Evolutionary conservation across 768 basidiomycete species (phyloP), one percentile per base, ranked within the genome.

Genomic region (Artomyces pyxidatus): DNA sequence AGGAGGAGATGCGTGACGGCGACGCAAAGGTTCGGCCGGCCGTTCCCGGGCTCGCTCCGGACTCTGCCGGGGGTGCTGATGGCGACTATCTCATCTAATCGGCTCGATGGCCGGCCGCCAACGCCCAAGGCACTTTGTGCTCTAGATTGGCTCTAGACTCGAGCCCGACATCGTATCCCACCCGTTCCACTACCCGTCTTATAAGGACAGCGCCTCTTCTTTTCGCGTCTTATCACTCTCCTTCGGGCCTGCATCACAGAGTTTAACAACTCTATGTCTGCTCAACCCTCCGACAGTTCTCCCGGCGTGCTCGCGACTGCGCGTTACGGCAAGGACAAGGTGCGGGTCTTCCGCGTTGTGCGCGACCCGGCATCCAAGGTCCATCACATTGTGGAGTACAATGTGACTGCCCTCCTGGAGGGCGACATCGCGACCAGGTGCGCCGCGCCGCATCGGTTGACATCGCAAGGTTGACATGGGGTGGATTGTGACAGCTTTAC

Each of bases 311-410:
- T 80, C 48, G 62, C 68, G 3, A 58, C 64, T 17, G 83, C 88
- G 1, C 78, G 80, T 22, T 90, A 93, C 59, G 93, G 93, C 10
- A 97, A 97, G 69, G 85, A 90, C 66, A 82, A 85, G 55, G 78
- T 98, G 14, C 78, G 91, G 21, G 85, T 98, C 37, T 77, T 90
- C 55, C 80, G 94, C 26, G 76, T 95, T 48, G 89, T 94, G 19
- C 75, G 91, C 9, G 76, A 55, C 7, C 41, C 38, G 11, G 42
- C 80, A 42, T 77, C 70, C 4, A 67, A 70, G 8, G 74, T 77
- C 68, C 86, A 93, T 58, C 72, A 82, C 28, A 66, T 93, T 9
- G 88, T 85, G 25, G 92, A 95, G 65, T 94, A 94, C 68, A 85
- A 81, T 53, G 87, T 94, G 21, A 74, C 77, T 6, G 75, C 80